These are phyloP conservation scores for Penicillium sumatraense DNA, from an alignment of 2,329 filamentous ascomycete species.

Conservation along the genomic window DNA sequence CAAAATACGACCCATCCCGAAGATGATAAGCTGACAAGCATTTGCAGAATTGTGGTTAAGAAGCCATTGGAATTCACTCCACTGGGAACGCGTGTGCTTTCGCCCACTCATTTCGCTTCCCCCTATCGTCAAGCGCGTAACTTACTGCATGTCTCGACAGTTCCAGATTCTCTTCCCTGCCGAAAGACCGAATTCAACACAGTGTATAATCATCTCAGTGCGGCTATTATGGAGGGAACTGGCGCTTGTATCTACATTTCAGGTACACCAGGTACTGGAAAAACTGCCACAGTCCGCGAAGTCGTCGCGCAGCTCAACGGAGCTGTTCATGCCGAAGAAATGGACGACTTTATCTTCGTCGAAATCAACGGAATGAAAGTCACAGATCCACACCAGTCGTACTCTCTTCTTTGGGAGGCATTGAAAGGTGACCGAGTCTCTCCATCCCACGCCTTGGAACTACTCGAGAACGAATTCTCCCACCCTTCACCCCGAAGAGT, in stretches of 20 bases:
- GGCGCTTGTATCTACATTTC: constrained; percentile 99
- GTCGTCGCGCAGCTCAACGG: constrained; percentile 87
- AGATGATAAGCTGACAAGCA: constrained; percentile 22
- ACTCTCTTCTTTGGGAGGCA: constrained; percentile 93
- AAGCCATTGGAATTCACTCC: constrained; percentile 95
- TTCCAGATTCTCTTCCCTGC: constrained; percentile 86
- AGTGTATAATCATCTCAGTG: constrained; percentile 91
- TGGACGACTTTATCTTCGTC: constrained; percentile 98
- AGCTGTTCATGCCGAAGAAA: constrained; percentile 84
- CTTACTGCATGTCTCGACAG: constrained; percentile 89
- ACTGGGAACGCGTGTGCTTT: constrained; percentile 83
- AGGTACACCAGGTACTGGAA: constrained; percentile 95
- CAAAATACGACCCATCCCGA: background rate
- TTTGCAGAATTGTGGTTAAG: constrained; percentile 68
- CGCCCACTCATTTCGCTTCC: constrained; percentile 73
- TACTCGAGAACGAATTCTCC: constrained; percentile 90
- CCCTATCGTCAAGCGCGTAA: constrained; percentile 91
- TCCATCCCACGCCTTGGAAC: constrained; percentile 85
- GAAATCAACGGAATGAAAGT: constrained; percentile 99
- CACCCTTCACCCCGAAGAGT: constrained; percentile 88
- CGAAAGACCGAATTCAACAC: constrained; percentile 88
- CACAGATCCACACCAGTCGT: constrained; percentile 95
- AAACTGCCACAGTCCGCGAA: constrained; percentile 95
- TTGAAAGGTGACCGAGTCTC: constrained; percentile 91
- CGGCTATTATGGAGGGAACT: constrained; percentile 89